These are phyloP conservation scores for Penstemon eatonii DNA, from an alignment of 257 asterid genomes.

Conservation along the genomic window DNA sequence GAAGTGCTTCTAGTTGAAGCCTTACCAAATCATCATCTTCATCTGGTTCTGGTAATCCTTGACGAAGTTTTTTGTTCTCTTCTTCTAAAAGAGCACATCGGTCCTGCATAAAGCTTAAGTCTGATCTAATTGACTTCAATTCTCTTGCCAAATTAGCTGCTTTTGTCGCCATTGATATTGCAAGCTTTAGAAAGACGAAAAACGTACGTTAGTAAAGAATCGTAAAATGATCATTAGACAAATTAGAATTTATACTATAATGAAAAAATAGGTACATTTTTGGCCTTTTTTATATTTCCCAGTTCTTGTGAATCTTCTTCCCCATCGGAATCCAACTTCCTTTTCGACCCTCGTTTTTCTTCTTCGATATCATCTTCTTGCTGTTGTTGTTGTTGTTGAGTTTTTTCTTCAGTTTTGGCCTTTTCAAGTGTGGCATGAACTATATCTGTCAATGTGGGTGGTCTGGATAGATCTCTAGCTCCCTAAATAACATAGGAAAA, in stretches of 20 bases:
- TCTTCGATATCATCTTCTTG: conserved; percentile 35
- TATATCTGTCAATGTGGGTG: conserved; percentile 71
- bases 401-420: conserved; percentile 36
- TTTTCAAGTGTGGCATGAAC: conserved; percentile 57
- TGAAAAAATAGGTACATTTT: conserved; percentile 52
- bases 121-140: conserved; percentile 70
- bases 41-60: conserved; percentile 61
- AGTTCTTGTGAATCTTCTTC: conserved; percentile 38
- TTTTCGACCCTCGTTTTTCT: conserved; percentile 59
- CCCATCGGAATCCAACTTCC: conserved; percentile 58
- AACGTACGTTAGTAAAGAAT: not conserved
- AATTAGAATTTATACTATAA: not conserved
- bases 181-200: conserved; percentile 45
- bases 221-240: not conserved
- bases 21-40: conserved; percentile 98
- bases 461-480: conserved; percentile 66
- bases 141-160: conserved; percentile 80
- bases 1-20: conserved; percentile 90
- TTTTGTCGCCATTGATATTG: conserved; percentile 89
- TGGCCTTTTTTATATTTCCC: conserved; percentile 71
- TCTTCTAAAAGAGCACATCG: conserved; percentile 74
- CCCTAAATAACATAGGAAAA: conserved; percentile 47
- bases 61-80: conserved; percentile 79
- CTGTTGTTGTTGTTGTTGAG: not conserved
- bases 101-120: conserved; percentile 74